These are phyloP conservation scores for Amanita rubescens DNA, from an alignment of 768 basidiomycete species.

Conservation along the genomic window DNA sequence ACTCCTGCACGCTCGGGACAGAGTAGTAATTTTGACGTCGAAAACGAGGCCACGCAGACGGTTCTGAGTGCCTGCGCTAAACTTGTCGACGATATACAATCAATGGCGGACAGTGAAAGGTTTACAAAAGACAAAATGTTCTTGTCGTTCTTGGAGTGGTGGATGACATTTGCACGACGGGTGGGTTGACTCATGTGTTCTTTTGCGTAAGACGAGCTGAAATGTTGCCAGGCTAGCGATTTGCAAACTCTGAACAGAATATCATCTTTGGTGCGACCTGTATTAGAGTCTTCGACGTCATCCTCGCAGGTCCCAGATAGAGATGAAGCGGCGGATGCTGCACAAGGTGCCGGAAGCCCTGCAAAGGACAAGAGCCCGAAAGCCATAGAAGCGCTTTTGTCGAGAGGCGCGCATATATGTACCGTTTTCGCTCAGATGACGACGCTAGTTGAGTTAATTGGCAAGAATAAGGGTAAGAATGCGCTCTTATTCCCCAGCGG, in stretches of 20 bases:
- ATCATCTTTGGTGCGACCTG: not conserved
- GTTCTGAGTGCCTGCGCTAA: constrained; percentile 38
- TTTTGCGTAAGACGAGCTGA: not conserved
- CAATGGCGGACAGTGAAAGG: constrained; percentile 21
- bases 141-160: constrained; percentile 61
- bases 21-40: constrained; percentile 7
- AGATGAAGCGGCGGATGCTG: not conserved
- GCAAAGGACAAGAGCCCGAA: not conserved
- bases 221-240: constrained; percentile 36
- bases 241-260: constrained; percentile 34
- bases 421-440: constrained; percentile 5
- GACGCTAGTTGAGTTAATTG: not conserved
- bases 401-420: constrained; percentile 5
- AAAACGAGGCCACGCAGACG: constrained; percentile 25
- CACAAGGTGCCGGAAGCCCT: not conserved
- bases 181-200: constrained; percentile 26
- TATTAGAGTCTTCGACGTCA: not conserved
- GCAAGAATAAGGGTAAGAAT: not conserved
- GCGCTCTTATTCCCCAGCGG: not conserved
- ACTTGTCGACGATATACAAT: constrained; percentile 34
- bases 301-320: not conserved
- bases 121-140: constrained; percentile 51
- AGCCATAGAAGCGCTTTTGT: not conserved
- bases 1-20: constrained; percentile 6
- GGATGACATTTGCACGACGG: constrained; percentile 60